These are phyloP conservation scores for Vinca minor DNA, from an alignment of 257 asterid genomes.

Conservation along the genomic window DNA sequence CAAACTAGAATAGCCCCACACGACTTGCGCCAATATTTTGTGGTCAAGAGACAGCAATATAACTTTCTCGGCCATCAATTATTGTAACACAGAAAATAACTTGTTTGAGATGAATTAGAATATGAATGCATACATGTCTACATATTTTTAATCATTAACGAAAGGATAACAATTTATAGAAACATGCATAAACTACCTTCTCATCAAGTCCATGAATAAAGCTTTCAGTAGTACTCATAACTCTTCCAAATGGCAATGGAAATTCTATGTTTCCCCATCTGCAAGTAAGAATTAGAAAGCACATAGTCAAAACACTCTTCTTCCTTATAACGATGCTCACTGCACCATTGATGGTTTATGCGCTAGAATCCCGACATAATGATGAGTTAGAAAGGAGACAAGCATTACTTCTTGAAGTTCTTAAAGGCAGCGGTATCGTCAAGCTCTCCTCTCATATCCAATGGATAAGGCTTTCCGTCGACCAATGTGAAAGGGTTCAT, in stretches of 20 bases:
- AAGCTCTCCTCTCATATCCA: constrained; percentile 98
- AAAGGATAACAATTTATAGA: background rate
- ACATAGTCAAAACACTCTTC: background rate
- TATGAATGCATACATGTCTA: background rate
- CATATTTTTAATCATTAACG: background rate
- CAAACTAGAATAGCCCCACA: too few species aligned
- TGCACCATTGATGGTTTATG: background rate
- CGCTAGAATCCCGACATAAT: background rate
- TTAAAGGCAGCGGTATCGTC: constrained; percentile 95
- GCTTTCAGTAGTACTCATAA: constrained; percentile 77
- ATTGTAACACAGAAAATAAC: background rate
- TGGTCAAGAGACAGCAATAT: background rate
- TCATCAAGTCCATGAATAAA: constrained; percentile 85
- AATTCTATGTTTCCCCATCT: constrained; percentile 91
- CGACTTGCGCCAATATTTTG: background rate
- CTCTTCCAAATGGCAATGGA: constrained; percentile 94
- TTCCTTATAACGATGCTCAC: background rate
- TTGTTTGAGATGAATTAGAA: background rate
- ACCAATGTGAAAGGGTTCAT: constrained; percentile 95
- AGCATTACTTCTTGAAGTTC: constrained; percentile 86
- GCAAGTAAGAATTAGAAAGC: constrained; percentile 19
- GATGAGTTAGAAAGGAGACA: background rate
- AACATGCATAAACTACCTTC: constrained; percentile 39
- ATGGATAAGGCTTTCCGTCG: constrained; percentile 82
- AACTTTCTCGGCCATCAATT: background rate